A percentile compares a stretch with the other conserved stretches of the same genome.
Conservation (phyloP, 2,329 filamentous ascomycete genomes). For the Cladosporium halotolerans region DNA sequence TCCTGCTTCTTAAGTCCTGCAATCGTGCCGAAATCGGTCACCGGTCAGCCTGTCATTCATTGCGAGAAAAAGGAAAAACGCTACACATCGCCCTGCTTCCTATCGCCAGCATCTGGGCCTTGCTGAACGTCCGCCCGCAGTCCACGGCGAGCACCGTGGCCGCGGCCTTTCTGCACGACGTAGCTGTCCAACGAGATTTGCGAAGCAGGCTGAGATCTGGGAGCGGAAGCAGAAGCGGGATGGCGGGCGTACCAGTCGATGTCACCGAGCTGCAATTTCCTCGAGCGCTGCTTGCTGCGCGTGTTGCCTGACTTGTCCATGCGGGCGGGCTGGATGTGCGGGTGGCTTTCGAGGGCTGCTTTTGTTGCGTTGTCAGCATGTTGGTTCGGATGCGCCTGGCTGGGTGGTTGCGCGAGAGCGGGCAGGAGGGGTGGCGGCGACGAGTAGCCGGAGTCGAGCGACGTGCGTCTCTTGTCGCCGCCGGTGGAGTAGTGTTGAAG, state of each 20-base stretch:
- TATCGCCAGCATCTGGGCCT: background rate
- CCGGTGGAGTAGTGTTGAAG: background rate
- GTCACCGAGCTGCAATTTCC: slow-evolving; percentile 91
- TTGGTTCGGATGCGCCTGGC: background rate
- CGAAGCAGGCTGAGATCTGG: slow-evolving; percentile 17
- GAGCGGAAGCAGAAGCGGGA: slow-evolving; percentile 12
- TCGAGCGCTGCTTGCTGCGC: slow-evolving; percentile 70
- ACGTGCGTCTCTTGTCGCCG: slow-evolving; percentile 11
- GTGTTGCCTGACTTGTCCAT: slow-evolving; percentile 55
- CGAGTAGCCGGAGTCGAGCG: slow-evolving; percentile 12
- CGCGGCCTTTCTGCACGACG: slow-evolving; percentile 22
- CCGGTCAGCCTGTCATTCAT: slow-evolving; percentile 21
- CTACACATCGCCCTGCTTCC: background rate
- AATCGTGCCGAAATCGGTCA: slow-evolving; percentile 15
- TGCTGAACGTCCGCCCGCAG: background rate
- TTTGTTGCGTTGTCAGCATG: slow-evolving; percentile 25
- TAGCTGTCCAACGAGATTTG: slow-evolving; percentile 24
- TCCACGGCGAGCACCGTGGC: slow-evolving; percentile 1
- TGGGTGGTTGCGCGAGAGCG: background rate
- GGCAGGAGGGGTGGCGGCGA: slow-evolving; percentile 4
- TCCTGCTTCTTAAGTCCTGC: slow-evolving; percentile 25
- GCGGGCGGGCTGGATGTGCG: slow-evolving; percentile 37
- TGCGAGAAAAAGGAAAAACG: no score
- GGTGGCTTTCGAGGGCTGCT: slow-evolving; percentile 29
- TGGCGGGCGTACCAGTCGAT: slow-evolving; percentile 74